Conservation (phyloP, 2,329 filamentous ascomycete species). For the Trematosphaeria pertusa region DNA sequence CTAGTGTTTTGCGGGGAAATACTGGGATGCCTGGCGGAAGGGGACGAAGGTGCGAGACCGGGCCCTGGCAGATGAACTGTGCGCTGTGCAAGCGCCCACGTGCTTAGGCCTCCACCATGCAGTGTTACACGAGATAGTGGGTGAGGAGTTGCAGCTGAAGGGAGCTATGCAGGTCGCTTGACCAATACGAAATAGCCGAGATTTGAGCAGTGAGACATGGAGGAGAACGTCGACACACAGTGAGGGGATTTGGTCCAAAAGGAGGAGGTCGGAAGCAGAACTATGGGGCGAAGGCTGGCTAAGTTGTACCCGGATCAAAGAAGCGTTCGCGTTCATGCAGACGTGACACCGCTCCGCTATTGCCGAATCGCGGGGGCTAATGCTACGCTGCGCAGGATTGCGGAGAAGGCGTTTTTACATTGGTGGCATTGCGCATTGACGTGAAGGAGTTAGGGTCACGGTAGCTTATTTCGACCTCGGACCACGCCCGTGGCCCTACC, state of each 20-base stretch:
- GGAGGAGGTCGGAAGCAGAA: conserved; percentile 17
- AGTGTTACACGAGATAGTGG: conserved; percentile 25
- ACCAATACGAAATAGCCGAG: conserved; percentile 35
- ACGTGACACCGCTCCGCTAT: conserved; percentile 17
- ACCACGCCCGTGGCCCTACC: conserved; percentile 24
- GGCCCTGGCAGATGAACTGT: conserved; percentile 7
- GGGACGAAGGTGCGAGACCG: background rate
- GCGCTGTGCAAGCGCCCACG: conserved; percentile 16
- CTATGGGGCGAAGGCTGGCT: conserved; percentile 13
- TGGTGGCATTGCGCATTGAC: conserved; percentile 18
- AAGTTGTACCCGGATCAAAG: conserved; percentile 13
- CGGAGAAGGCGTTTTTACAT: conserved; percentile 33
- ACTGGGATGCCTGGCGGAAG: conserved; percentile 7
- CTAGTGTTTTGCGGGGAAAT: conserved; percentile 21
- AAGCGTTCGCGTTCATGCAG: conserved; percentile 2
- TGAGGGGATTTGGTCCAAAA: conserved; percentile 17
- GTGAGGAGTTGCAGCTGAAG: conserved; percentile 24
- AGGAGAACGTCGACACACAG: conserved; percentile 19
- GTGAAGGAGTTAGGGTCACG: conserved; percentile 17
- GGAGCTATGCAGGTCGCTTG: conserved; percentile 26
- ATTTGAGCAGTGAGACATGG: conserved; percentile 24
- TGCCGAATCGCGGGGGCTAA: conserved; percentile 37
- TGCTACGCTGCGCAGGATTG: conserved; percentile 33
- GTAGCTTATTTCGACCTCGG: conserved; percentile 33
- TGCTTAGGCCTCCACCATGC: conserved; percentile 14